Evolutionary conservation across 202 grass and related monocot species (phyloP), one percentile per base, ranked within the genome.

Genomic region (Musa balbisiana): DNA sequence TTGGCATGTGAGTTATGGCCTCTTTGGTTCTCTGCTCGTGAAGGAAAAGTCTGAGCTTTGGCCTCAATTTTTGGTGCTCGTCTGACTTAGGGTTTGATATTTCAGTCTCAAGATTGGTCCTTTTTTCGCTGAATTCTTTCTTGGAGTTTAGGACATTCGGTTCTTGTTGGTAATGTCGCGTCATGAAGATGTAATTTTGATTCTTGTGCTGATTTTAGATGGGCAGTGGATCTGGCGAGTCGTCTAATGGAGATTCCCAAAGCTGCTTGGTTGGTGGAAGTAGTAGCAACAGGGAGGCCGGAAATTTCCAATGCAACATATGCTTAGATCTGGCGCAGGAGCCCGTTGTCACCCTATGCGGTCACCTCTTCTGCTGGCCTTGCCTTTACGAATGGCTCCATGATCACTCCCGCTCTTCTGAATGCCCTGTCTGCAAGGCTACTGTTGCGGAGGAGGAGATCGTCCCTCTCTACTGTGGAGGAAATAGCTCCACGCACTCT

Each of bases 301-400:
- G 33, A 5, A 74, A 24, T 12, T 74, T 74, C 51, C 52, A 74
- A 29, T 74, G 72, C 72, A 74, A 74, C 72, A 74, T 74, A 74
- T 74, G 72, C 72, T 74, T 58, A 19, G 72, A 74, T 25, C 53
- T 24, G 53, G 72, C 72, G 22, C 72, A 58, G 22, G 72, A 74
- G 14, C 72, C 72, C 29, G 72, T 74, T 17, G 72, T 74, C 72
- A 74, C 72, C 4, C 53, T 74, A 20, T 74, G 72, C 53, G 72
- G 72, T 19, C 72, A 74, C 52, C 72, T 74, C 17, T 74, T 74
- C 53, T 74, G 72, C 52, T 74, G 72, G 72, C 72, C 72, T 53
- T 74, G 72, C 16, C 52, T 74, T 10, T 74, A 74, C 8, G 52
- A 74, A 55, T 74, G 72, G 72, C 72, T 74, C 72, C 72, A 74